Evolutionary conservation across 148 eudicot species (phyloP).

Genomic region (Limonium bicolor): DNA sequence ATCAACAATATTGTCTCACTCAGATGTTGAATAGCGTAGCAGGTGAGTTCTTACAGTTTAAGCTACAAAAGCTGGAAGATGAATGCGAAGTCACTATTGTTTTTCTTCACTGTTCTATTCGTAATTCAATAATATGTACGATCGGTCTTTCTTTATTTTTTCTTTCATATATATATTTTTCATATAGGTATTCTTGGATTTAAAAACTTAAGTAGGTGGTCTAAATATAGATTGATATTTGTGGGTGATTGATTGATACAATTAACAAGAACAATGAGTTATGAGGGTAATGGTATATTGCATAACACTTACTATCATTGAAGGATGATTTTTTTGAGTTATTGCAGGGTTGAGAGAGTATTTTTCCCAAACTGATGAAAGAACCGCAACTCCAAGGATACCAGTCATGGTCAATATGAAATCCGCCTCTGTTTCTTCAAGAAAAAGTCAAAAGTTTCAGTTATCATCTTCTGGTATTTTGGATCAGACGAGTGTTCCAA

Average conservation of each 20-base stretch:
- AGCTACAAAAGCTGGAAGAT: neutral
- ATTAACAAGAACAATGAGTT: too few species aligned
- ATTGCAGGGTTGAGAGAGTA: constrained; percentile 79
- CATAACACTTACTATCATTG: neutral
- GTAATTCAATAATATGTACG: neutral
- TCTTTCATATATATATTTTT: too few species aligned
- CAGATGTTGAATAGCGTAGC: constrained; percentile 98
- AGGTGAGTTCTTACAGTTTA: constrained; percentile 26
- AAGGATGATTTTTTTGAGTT: neutral
- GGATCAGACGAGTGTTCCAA: constrained; percentile 51
- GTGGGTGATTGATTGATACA: too few species aligned
- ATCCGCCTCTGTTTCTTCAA: constrained; percentile 54
- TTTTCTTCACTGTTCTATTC: neutral
- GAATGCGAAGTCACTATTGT: neutral
- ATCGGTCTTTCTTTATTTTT: too few species aligned
- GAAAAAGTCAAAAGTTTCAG: constrained; percentile 43
- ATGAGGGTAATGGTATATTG: neutral
- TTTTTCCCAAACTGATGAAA: constrained; percentile 87
- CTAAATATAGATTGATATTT: too few species aligned
- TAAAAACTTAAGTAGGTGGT: too few species aligned
- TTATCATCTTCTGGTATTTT: constrained; percentile 38
- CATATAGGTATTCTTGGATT: too few species aligned
- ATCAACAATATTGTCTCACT: constrained; percentile 93
- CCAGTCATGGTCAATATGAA: constrained; percentile 98
- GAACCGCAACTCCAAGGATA: constrained; percentile 73